These are phyloP conservation scores for Acacia concinna DNA, from an alignment of 331 rosid species.

Conservation along the genomic window DNA sequence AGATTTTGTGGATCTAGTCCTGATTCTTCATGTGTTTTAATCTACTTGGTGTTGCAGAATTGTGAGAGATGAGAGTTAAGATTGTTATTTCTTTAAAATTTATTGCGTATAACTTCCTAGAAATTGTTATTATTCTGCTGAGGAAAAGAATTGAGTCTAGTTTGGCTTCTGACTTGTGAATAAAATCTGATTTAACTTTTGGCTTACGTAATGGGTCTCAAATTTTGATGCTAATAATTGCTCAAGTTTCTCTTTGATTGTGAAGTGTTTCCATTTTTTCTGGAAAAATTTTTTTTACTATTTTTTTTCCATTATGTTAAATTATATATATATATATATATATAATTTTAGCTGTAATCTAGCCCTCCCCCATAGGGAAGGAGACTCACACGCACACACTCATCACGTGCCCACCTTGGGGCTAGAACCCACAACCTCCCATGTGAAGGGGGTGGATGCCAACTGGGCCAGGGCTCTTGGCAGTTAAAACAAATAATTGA, in stretches of 20 bases:
- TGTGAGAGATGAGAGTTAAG: background rate
- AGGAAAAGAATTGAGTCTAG: background rate
- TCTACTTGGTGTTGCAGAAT: background rate
- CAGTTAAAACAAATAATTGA: background rate
- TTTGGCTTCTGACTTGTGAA: background rate
- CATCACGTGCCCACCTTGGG: too few relatives aligned
- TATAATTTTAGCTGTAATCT: too few relatives aligned
- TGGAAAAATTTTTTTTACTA: background rate
- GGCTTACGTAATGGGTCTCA: background rate
- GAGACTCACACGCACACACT: too few relatives aligned
- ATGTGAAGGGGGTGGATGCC: too few relatives aligned
- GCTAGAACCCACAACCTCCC: too few relatives aligned
- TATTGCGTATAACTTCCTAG: background rate
- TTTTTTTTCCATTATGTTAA: too few relatives aligned
- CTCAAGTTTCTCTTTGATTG: background rate
- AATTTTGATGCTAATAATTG: background rate
- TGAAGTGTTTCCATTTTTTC: background rate
- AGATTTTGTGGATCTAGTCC: background rate
- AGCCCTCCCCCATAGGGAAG: too few relatives aligned
- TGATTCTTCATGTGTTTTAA: background rate
- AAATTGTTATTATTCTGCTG: background rate
- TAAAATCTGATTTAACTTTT: background rate
- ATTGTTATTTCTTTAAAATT: background rate
- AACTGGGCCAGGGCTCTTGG: too few relatives aligned
- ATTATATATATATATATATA: too few relatives aligned